Evolutionary conservation across 768 basidiomycete genomes (phyloP), one percentile per base, ranked within the genome.

Genomic region (Termitomyces sp.): DNA sequence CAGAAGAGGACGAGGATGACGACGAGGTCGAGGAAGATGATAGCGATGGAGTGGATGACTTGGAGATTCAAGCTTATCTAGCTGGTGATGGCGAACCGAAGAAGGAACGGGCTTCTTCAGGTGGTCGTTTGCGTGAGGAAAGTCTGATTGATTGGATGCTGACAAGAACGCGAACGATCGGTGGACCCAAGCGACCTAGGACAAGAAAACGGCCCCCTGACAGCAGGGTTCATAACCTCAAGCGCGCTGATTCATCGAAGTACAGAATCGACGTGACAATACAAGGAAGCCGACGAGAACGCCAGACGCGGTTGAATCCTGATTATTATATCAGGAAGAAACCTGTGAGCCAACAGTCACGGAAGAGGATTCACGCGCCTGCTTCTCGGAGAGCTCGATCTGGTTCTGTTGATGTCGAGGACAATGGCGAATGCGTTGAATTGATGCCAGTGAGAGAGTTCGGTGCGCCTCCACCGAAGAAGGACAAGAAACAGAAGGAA

Each of bases 141-240:
- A 81, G 74, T 62, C 65, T 87, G 50, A 86, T 90, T 45, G 84
- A 89, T 60, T 82, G 81, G 65, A 90, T 90, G 87, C 62, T 90
- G 46, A 71, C 73, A 14, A 73, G 78, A 45, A 76, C 77, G 2
- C 68, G 70, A 21, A 63, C 59, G 53, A 62, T 72, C 4, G 66
- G 68, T 15, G 51, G 55, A 58, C 66, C 59, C 53, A 53, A 35
- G 6, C 65, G 51, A 40, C 55, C 43, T 53, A 65, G 8, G 26
- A 44, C 28, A 6, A 48, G 59, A 49, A 66, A 60, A 32, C 51
- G 42, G n/a, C 42, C 55, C 35, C 32, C 60, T 22, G 49, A 43
- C 37, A 41, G 37, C 37, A 41, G 37, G 30, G 19, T 19, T 38
- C 43, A 37, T 26, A 21, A 51, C 34, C 24, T 24, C 41, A 55